phyloP scores from a whole-genome alignment of 2,329 filamentous ascomycete species.

The Epichloe glyceriae region DNA sequence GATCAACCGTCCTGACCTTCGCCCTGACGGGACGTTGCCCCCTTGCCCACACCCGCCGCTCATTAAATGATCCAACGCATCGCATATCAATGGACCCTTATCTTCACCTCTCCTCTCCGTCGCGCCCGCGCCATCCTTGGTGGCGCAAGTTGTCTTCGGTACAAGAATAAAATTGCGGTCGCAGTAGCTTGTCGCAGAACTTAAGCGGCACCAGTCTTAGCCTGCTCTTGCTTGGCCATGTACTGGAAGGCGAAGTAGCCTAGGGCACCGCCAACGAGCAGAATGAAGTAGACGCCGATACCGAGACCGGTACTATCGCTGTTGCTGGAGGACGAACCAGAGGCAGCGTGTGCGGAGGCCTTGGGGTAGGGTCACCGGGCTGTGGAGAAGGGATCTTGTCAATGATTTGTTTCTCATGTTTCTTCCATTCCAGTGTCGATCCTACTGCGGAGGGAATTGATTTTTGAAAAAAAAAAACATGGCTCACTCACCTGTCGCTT shows the following conservation, averaged over 20 bases:
- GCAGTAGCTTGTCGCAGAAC: not conserved
- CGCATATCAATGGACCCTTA: not conserved
- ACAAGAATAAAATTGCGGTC: not conserved
- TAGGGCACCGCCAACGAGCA: conserved; percentile 62
- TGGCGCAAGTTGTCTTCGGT: not conserved
- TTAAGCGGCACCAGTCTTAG: conserved; percentile 9
- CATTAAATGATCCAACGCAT: not conserved
- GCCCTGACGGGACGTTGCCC: not conserved
- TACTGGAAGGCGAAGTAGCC: conserved; percentile 82
- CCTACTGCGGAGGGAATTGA: not conserved
- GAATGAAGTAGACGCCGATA: conserved; percentile 66
- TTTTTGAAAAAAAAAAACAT: too few species aligned
- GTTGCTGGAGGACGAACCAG: conserved; percentile 35
- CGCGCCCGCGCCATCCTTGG: not conserved
- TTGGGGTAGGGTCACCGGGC: conserved; percentile 72
- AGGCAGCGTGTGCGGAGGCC: conserved; percentile 33
- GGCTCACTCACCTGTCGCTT: conserved; percentile 60
- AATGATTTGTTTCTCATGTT: not conserved
- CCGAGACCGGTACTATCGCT: conserved; percentile 47
- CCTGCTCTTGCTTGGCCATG: conserved; percentile 37
- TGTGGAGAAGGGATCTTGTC: conserved; percentile 16
- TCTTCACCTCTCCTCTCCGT: too few species aligned
- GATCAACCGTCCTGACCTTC: not conserved
- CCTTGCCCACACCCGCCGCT: not conserved
- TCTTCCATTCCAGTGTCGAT: not conserved